A percentile compares a stretch with the other conserved stretches of the same genome.
Conservation (phyloP, 805 yeast genomes). For the Cyberlindnera sargentensis region DNA sequence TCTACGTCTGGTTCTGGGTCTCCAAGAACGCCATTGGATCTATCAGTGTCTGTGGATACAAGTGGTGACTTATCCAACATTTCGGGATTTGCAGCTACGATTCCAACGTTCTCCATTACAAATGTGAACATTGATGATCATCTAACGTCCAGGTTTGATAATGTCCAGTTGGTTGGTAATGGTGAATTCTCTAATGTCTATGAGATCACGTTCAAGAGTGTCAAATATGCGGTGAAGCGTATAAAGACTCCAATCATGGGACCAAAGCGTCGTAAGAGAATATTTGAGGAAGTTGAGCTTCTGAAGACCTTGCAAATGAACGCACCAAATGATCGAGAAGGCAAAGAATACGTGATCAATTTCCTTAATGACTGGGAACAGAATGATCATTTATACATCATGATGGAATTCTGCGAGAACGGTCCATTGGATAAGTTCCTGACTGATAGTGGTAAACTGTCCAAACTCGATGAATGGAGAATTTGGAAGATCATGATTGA, state of each 20-base stretch:
- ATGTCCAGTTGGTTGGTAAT: constrained; percentile 64
- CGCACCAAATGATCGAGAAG: constrained; percentile 42
- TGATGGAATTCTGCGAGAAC: constrained; percentile 94
- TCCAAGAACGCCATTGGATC: constrained; percentile 25
- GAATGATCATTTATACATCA: constrained; percentile 69
- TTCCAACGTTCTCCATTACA: constrained; percentile 19
- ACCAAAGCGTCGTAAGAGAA: constrained; percentile 51
- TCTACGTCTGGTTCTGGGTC: constrained; percentile 20
- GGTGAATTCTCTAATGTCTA: constrained; percentile 92
- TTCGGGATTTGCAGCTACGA: constrained; percentile 17
- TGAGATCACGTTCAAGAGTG: constrained; percentile 62
- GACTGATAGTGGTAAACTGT: constrained; percentile 65
- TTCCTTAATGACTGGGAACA: constrained; percentile 84
- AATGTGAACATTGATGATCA: constrained; percentile 31
- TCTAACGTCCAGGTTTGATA: constrained; percentile 42
- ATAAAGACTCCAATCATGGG: constrained; percentile 59
- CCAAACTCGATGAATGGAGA: constrained; percentile 90
- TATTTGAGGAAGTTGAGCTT: constrained; percentile 74
- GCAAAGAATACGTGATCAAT: constrained; percentile 70
- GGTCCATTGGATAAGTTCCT: constrained; percentile 82
- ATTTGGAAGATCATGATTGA: constrained; percentile 95
- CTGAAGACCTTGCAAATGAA: constrained; percentile 35
- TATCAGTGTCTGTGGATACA: constrained; percentile 13
- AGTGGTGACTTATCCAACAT: constrained; percentile 15
- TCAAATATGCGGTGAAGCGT: constrained; percentile 80